Conservation (phyloP, 73 alveolate genomes). For the Tetrahymena malaccensis region DNA sequence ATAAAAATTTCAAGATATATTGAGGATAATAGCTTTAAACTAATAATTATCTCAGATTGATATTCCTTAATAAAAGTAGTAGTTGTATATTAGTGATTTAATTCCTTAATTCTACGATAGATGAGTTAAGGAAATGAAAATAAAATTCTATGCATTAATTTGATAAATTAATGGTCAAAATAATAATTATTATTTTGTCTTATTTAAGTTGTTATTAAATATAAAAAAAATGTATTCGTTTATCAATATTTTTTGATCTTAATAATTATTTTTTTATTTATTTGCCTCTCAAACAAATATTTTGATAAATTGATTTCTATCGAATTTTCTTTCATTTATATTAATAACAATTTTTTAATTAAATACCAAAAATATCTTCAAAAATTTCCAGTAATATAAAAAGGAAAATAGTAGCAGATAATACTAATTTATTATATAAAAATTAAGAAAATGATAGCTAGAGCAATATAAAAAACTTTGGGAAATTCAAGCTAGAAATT, state of each 20-base stretch:
- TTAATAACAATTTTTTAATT: too few species aligned
- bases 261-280: too few species aligned
- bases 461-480: neutral
- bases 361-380: neutral
- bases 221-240: too few species aligned
- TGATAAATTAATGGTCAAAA: too few species aligned
- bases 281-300: neutral
- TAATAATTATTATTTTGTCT: too few species aligned
- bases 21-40: neutral
- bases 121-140: neutral
- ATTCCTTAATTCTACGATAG: neutral
- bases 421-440: neutral
- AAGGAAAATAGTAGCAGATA: neutral
- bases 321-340: neutral
- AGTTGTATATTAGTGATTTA: neutral
- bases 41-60: neutral
- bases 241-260: too few species aligned
- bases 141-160: too few species aligned
- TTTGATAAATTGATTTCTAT: neutral
- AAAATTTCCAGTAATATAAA: neutral
- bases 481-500: neutral
- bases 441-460: neutral
- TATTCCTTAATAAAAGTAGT: neutral
- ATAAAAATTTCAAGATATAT: neutral
- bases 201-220: too few species aligned